These are phyloP conservation scores for Stygiomarasmius scandens DNA, from an alignment of 1,284 basidiomycete genomes.

Conservation along the genomic window DNA sequence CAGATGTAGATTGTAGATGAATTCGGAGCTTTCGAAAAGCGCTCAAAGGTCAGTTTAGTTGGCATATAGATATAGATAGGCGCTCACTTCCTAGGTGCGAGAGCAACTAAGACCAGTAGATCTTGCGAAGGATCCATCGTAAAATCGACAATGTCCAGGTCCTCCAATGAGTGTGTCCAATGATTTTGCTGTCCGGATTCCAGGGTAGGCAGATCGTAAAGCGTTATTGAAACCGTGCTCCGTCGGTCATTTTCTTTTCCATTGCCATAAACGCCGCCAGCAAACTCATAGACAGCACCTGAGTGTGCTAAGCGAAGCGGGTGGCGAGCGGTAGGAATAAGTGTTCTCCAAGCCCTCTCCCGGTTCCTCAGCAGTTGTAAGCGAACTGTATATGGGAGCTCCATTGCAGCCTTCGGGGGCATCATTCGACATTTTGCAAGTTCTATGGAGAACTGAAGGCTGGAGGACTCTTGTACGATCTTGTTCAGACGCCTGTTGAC, in stretches of 20 bases:
- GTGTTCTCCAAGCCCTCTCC: constrained; percentile 46
- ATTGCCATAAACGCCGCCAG: constrained; percentile 50
- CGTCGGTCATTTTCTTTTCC: constrained; percentile 41
- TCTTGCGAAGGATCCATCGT: constrained; percentile 58
- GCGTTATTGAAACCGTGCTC: constrained; percentile 43
- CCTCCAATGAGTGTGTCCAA: constrained; percentile 45
- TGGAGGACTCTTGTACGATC: constrained; percentile 42
- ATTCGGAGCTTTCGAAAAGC: constrained; percentile 34
- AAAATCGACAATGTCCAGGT: constrained; percentile 49
- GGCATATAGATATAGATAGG: not conserved
- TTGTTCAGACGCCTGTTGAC: constrained; percentile 39
- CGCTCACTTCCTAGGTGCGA: constrained; percentile 41
- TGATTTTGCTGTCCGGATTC: constrained; percentile 28
- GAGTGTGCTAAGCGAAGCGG: constrained; percentile 44
- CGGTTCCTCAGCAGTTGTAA: constrained; percentile 42
- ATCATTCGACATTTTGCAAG: constrained; percentile 46
- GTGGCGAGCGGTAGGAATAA: constrained; percentile 39
- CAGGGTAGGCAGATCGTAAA: constrained; percentile 34
- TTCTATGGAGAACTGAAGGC: constrained; percentile 49
- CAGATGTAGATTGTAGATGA: constrained; percentile 49
- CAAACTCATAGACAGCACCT: constrained; percentile 54
- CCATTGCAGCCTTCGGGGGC: constrained; percentile 30
- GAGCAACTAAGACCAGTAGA: constrained; percentile 48
- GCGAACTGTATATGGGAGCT: constrained; percentile 38
- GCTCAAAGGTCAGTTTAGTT: not conserved